phyloP scores from a whole-genome alignment of 192 early-diverging fungal genomes.

The Gorgonomyces haynaldii region DNA sequence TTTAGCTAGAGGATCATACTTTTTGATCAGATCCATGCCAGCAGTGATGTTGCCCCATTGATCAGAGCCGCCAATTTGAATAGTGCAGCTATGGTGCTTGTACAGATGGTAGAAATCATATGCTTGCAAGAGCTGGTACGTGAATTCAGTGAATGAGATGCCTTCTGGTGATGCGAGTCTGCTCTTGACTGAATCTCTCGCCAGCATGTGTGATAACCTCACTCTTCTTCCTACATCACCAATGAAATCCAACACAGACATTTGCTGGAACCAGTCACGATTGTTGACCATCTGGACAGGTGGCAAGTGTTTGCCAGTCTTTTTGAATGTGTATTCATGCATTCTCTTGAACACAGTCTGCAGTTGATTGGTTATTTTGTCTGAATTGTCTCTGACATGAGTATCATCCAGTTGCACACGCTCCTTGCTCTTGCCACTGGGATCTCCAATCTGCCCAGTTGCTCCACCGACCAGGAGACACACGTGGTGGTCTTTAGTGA shows the following conservation, averaged over 20 bases:
- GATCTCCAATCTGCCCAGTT: constrained; percentile 88
- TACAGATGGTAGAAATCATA: constrained; percentile 87
- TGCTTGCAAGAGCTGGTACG: constrained; percentile 90
- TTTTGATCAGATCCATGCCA: constrained; percentile 81
- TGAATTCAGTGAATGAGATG: constrained; percentile 92
- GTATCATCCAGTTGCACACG: constrained; percentile 52
- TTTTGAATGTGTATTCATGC: constrained; percentile 5
- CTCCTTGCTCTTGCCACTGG: constrained; percentile 74
- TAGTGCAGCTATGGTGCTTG: constrained; percentile 42
- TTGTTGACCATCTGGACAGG: constrained; percentile 60
- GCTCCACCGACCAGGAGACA: constrained; percentile 86
- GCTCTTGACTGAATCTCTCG: constrained; percentile 73
- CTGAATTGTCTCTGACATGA: constrained; percentile 48
- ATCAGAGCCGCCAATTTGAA: constrained; percentile 87
- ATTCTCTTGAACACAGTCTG: constrained; percentile 49
- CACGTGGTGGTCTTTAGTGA: constrained; percentile 64
- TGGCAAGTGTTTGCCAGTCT: background rate
- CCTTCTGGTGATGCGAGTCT: constrained; percentile 73
- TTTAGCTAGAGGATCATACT: constrained; percentile 15
- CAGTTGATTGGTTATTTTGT: constrained; percentile 60
- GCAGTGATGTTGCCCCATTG: constrained; percentile 97
- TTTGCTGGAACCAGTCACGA: constrained; percentile 60
- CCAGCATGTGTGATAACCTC: constrained; percentile 74
- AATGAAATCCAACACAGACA: constrained; percentile 68
- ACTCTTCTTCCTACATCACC: constrained; percentile 65